Evolutionary conservation across 73 alveolate species (phyloP), one percentile per base, ranked within the genome.

Genomic region (Blepharisma stoltei): DNA sequence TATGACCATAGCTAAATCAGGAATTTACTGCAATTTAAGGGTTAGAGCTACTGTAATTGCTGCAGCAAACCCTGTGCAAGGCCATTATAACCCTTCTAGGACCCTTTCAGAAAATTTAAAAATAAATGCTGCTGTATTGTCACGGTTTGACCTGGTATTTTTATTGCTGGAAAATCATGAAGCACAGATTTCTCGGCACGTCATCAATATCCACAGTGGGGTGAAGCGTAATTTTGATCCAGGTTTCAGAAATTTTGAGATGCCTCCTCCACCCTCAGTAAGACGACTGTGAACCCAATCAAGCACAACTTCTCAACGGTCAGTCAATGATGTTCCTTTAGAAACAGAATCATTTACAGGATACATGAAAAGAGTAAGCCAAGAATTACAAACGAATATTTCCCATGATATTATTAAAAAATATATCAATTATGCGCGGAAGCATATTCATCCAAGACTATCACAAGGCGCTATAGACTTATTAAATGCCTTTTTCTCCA

Each of bases 1-100:
- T 0, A 87, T 93, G n/a, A 76, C 94, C 14, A 82, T 93, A 6
- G 98, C 98, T 6, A 93, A 93, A 67, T 90, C 95, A 67, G 96
- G 96, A 67, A 89, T 93, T 55, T 54, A 89, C 52, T 94, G 98
- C 32, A 83, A 90, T 44, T 82, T 93, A 25, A 65, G 89, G 53
- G 95, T 96, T 3, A 80, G 98, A 55, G 87, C 95, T 54, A 82
- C 94, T 27, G 65, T 93, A 5, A 73, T 93, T 8, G 98, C 98
- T 5, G 88, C 96, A 70, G 98, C 98, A 4, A 93, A 93, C 69
- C 95, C 98, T 6, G 93, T 81, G 8, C 32, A 87, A 23, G 98
- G 98, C 1, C 96, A 90, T 78, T 93, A 89, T 70, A 86, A 93
- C 54, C 67, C 89, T 11, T 53, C 89, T 45, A 71, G 92, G 37